Evolutionary conservation across 148 eudicot genomes (phyloP), one percentile per base, ranked within the genome.

Genomic region (Fallopia convolvulus): DNA sequence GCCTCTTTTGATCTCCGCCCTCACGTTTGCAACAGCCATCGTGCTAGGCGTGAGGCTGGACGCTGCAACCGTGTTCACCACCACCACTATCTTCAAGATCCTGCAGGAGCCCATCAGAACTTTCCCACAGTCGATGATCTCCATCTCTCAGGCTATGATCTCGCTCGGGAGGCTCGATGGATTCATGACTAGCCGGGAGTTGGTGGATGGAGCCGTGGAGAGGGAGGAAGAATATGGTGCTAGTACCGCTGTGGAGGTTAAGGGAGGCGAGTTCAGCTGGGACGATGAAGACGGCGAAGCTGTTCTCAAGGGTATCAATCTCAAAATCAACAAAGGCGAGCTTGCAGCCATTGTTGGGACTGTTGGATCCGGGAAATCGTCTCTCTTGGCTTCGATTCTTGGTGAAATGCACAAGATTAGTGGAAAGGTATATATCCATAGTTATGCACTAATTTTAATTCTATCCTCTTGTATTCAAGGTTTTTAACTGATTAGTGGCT

Each of bases 301-400:
- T 21, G 88, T 72, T 1, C 82, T 95, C 7, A 89, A 87, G 70
- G 75, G 82, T 71, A 76, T 95, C 6, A 87, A 86, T 77, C 76
- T 95, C 39, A 81, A 83, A 73, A 88, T 94, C 0, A 86, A 76
- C 76, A 94, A 91, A 81, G 96, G 97, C 15, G 86, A 94, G 81
- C 91, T 92, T 76, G 89, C 92, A 11, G 97, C 99, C 17, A 80
- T 94, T 75, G 97, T 94, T 61, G 99, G 99, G 49, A 94, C 91
- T 13, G 99, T 94, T 49, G 99, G 99, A 70, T 89, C 97, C 0
- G 99, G 99, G 74, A 95, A 95, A 72, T 92, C 97, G 7, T 95
- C 99, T 21, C 86, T 95, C 46, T 90, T 95, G 44, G 84, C 92
- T 9, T 81, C 97, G 4, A 75, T 95, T 79, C 95, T 94, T 58